Base-by-base conservation (phyloP, 1,284 basidiomycete genomes). In the Hemileccinum hortonii region DNA sequence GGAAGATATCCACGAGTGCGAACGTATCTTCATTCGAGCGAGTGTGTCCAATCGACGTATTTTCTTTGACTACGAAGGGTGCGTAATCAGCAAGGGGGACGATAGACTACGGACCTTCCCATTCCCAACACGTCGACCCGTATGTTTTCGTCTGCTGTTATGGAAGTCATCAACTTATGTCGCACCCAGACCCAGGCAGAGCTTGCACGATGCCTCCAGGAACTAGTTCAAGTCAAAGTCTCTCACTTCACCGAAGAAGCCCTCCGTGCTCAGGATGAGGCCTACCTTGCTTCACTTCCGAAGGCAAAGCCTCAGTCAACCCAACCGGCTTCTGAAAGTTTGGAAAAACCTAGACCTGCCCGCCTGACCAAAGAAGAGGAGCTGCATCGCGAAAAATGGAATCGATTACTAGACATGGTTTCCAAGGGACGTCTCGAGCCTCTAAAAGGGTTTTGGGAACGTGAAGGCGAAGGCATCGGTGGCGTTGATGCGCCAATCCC, bases 121-220 rank as follows among this genome's bases (percentile, higher is more conserved):
- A 0, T 98, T 98, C 71, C 93, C 93, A 6, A 98, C 94, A 3
- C 84, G 93, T 29, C 80, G 94, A 59, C 94, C 94, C 10, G 92
- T 94, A 66, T 58, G 88, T 77, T 29, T 48, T 47, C 30, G 18
- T n/a, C 24, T 22, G 29, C 24, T 40, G 36, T 47, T 10, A 19
- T 10, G 7, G 39, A 29, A 24, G 52, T 29, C 18, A 18, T 19
- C 29, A n/a, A 33, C 49, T 61, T 35, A 62, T 41, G 22, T 35
- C 42, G 37, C 57, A 36, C 46, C 48, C 30, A 96, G 86, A 98
- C 96, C 0, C 88, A 95, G 75, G 84, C 92, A 21, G 97, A 99
- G 69, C 81, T 98, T 24, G 64, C 84, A 11, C 87, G 97, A 14
- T 95, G 94, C 66, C 86, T 98, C 54, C 75, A 84, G 51, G 96